Evolutionary conservation across 805 yeast species (phyloP).

Genomic region (Nakazawaea peltata): DNA sequence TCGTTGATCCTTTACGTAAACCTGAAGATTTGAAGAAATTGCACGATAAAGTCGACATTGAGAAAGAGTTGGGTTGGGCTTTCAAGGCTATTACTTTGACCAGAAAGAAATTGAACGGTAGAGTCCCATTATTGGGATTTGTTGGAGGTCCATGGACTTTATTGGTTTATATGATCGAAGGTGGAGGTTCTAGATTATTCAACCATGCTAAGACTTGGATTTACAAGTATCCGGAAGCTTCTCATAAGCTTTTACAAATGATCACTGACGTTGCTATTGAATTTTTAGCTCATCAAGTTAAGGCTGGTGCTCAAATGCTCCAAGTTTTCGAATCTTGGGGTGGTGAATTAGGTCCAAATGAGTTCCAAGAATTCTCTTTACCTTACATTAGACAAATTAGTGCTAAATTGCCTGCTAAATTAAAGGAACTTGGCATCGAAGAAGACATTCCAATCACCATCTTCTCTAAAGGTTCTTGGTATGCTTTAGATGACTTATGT

Average conservation of each 20-base stretch:
- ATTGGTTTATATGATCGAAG: constrained; percentile 95
- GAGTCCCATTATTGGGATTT: constrained; percentile 92
- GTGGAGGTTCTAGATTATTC: constrained; percentile 90
- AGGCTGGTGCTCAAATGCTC: constrained; percentile 97
- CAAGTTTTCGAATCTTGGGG: constrained; percentile 99
- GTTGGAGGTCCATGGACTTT: constrained; percentile 98
- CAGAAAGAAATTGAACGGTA: constrained; percentile 76
- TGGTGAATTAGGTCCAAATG: constrained; percentile 88
- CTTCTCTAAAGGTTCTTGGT: constrained; percentile 97
- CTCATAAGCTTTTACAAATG: constrained; percentile 64
- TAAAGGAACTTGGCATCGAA: constrained; percentile 59
- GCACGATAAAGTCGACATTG: constrained; percentile 59
- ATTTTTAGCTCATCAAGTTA: constrained; percentile 87
- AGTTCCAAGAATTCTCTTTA: constrained; percentile 79
- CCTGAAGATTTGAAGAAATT: constrained; percentile 60
- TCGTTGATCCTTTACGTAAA: constrained; percentile 77
- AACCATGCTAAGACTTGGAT: constrained; percentile 91
- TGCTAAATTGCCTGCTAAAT: constrained; percentile 54
- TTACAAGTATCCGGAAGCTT: constrained; percentile 64
- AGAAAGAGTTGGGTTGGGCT: constrained; percentile 85
- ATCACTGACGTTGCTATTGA: constrained; percentile 86
- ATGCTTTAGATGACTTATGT: constrained; percentile 81
- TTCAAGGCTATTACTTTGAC: constrained; percentile 88
- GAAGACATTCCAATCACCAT: constrained; percentile 81
- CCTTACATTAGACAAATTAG: constrained; percentile 82